These are phyloP conservation scores for Naegleria lovaniensis DNA, from an alignment of 208 protist genomes.

Conservation along the genomic window DNA sequence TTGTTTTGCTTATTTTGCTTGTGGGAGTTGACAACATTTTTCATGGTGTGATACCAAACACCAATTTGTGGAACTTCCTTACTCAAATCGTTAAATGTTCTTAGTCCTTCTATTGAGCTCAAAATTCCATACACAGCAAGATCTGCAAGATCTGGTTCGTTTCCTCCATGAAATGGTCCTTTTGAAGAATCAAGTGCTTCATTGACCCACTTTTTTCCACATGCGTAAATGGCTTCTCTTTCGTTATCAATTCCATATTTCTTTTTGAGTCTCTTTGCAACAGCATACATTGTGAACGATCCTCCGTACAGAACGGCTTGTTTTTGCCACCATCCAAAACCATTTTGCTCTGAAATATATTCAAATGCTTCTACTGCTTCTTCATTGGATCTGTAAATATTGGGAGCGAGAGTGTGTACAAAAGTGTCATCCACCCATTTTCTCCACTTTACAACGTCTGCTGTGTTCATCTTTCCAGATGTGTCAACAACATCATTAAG, in stretches of 20 bases:
- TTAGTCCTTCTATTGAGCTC: neutral
- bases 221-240: slow-evolving; percentile 15
- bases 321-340: slow-evolving; percentile 13
- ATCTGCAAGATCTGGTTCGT: slow-evolving; percentile 19
- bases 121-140: slow-evolving; percentile 14
- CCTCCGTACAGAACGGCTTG: neutral
- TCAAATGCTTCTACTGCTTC: slow-evolving; percentile 27
- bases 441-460: slow-evolving; percentile 5
- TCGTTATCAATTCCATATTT: slow-evolving; percentile 16
- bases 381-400: slow-evolving; percentile 18
- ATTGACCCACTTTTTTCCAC: neutral
- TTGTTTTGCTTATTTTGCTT: too few species aligned
- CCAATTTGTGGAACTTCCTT: neutral
- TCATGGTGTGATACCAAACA: slow-evolving; percentile 9
- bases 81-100: slow-evolving; percentile 12
- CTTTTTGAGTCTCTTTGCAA: slow-evolving; percentile 13
- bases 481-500: neutral
- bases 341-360: slow-evolving; percentile 20
- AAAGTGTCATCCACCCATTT: slow-evolving; percentile 19
- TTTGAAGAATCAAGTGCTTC: neutral
- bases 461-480: neutral
- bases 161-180: neutral
- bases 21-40: neutral
- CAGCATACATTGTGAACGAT: neutral
- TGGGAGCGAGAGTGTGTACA: slow-evolving; percentile 11